Conservation (phyloP, 2,329 filamentous ascomycete species). For the Fusarium sororula region DNA sequence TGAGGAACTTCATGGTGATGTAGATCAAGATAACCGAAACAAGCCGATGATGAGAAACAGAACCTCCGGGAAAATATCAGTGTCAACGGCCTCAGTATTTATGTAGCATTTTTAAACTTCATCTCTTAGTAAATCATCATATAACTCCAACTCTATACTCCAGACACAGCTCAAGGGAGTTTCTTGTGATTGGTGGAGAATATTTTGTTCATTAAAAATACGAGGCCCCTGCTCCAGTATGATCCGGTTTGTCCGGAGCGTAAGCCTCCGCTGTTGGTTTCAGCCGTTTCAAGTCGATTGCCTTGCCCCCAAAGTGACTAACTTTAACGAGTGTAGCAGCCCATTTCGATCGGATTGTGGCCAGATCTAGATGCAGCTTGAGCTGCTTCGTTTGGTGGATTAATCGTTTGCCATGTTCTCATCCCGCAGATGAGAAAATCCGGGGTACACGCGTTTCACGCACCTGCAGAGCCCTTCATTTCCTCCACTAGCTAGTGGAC, state of each 20-base stretch:
- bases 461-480: background rate
- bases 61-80: background rate
- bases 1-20: slow-evolving; percentile 32
- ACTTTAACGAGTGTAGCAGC: background rate
- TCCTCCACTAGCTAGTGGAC: background rate
- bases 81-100: background rate
- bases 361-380: background rate
- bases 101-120: background rate
- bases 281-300: slow-evolving; percentile 21
- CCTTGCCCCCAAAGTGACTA: background rate
- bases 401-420: background rate
- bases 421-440: background rate
- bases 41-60: background rate
- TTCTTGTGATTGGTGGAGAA: slow-evolving; percentile 29
- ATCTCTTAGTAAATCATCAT: background rate
- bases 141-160: background rate
- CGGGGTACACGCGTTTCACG: slow-evolving; percentile 1
- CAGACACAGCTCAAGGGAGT: background rate
- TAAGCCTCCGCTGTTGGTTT: slow-evolving; percentile 25
- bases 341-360: background rate
- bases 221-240: background rate
- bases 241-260: slow-evolving; percentile 1
- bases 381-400: background rate
- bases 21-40: background rate
- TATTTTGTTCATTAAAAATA: background rate